Evolutionary conservation across 208 protist genomes (phyloP), one percentile per base, ranked within the genome.

Genomic region (Angomonas deanei): DNA sequence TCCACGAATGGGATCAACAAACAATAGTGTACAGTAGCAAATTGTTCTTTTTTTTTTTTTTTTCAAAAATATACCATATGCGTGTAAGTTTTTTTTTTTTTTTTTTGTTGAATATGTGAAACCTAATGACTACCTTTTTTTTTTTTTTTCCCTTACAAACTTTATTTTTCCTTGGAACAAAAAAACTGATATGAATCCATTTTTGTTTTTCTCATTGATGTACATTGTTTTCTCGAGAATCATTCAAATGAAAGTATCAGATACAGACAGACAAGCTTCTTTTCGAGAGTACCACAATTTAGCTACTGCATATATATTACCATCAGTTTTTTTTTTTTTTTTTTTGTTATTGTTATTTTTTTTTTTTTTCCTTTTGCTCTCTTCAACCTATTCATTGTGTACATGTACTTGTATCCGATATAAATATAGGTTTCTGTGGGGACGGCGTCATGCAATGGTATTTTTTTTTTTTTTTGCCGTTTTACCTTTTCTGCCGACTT

Each of bases 151-250:
- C 11, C 6, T n/a, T 32, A 8, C 10, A 31, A 23, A 48, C 5
- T 23, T 28, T 48, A 47, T 10, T 4, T 39, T 49, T n/a, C 23
- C 13, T 49, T 62, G 6, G 13, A 19, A 26, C 56, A 31, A 19
- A 34, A 26, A 6, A 31, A 11, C 23, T 53, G 13, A 17, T 33
- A 13, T 57, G 23, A 26, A 57, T 19, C 21, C 3, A 47, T 58
- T 61, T 13, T 52, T 63, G 57, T 64, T 70, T 64, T 47, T 46
- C 57, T 62, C 21, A 1, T 33, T 36, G 19, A 28, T 24, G n/a
- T n/a, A n/a, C n/a, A n/a, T n/a, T n/a, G n/a, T n/a, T n/a, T n/a
- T n/a, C n/a, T n/a, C n/a, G n/a, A n/a, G n/a, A n/a, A n/a, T n/a
- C n/a, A n/a, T n/a, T n/a, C n/a, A n/a, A n/a, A n/a, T n/a, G n/a